Evolutionary conservation across 495 filamentous ascomycete genomes (phyloP), one percentile per base, ranked within the genome.

Genomic region (Xylaria scruposa): DNA sequence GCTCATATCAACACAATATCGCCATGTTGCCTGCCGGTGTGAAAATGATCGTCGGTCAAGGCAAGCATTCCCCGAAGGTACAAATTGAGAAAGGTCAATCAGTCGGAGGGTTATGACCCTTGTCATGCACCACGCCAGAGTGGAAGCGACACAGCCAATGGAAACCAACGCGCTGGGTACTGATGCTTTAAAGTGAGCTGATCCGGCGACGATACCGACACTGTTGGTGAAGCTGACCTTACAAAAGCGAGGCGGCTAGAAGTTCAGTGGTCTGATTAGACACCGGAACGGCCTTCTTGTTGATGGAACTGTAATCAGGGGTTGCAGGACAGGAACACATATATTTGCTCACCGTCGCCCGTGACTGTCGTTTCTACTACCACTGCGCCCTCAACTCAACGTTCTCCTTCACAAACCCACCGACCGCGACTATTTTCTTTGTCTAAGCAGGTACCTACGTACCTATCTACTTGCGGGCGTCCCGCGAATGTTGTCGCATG

Each of bases 121-220:
- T 61, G 67, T 60, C 67, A 68, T 47, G 53, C 67, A 68, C 53
- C 51, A 56, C 38, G 67, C 54, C 67, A 51, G 46, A 62, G 68
- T 51, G 47, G 42, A 58, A 59, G 59, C 17, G 64, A 59, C 67
- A 70, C 67, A 70, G 58, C 70, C 70, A 71, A 71, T 71, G 61
- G 61, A 71, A 71, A 61, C 60, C 60, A 54, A 58, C 61, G 58
- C 62, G 61, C 40, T 64, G 61, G 70, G 70, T 47, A 62, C 54
- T 38, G 51, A 58, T 62, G 60, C 68, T 71, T 60, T 47, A 56
- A 62, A 62, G 36, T 66, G 70, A 66, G 60, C 60, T 71, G 70
- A 71, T 71, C 60, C 70, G 26, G 26, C 65, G 17, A 67, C 65
- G 65, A 56, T 67, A 51, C 21, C 49, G 36, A 67, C 65, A 67